Base-by-base conservation (phyloP, 257 asterid genomes). In the Cruciata laevipes region DNA sequence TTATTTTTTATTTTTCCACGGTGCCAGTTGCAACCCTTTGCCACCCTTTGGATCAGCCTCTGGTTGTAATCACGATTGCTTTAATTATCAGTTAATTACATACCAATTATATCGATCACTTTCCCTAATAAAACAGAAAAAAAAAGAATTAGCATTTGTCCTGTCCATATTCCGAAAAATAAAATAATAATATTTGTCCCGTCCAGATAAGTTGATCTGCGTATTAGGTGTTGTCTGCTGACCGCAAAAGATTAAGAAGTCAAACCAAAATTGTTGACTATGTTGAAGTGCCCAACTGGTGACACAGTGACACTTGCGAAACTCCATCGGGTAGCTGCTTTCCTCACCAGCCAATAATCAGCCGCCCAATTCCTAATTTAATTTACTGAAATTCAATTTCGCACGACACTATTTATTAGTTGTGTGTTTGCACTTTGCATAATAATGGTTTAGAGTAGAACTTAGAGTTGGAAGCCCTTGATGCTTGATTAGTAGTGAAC, bases 121-220 rank as follows among this genome's bases (percentile, higher is more conserved):
- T 47, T 47, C 21, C 20, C 55, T 14, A 47, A 47, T 8, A 17
- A 16, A 47, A 47, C 55, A 47, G 20, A 47, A 47, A 5, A 47
- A 5, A 42, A 47, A 47, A 47, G n/a, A 47, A 47, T 14, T 47
- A 17, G 11, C 13, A 21, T 56, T n/a, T 57, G 58, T 55, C 18
- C 40, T 65, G 40, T 55, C 23, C 59, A 62, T n/a, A n/a, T n/a
- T n/a, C n/a, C n/a, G n/a, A n/a, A n/a, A n/a, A n/a, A n/a, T n/a
- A n/a, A n/a, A n/a, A n/a, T n/a, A n/a, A n/a, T n/a, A 17, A n/a
- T 23, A 21, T 56, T 56, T 57, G 58, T 55, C 18, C 40, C 61
- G 40, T 55, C 23, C 59, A 62, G 72, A 75, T 73, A 78, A 17
- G 76, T 40, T 65, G 66, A 18, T 66, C 70, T 56, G 71, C 80